Conservation (phyloP, 352 stramenopile genomes). For the Phytophthora hibernalis region DNA sequence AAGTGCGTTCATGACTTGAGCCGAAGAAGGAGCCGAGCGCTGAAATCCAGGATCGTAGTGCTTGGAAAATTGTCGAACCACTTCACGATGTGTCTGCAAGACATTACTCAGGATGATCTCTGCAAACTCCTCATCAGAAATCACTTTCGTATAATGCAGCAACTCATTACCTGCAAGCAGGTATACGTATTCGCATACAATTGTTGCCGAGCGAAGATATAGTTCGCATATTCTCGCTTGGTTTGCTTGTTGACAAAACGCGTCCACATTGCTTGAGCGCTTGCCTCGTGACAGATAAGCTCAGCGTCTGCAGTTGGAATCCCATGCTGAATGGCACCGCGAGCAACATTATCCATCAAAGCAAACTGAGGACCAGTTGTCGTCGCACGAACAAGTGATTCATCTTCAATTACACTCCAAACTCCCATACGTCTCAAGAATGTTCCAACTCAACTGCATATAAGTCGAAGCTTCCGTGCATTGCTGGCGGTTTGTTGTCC, state of each 20-base stretch:
- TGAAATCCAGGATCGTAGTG: background rate
- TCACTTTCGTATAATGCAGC: slow-evolving; percentile 5
- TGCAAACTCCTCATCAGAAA: slow-evolving; percentile 13
- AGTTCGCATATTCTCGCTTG: slow-evolving; percentile 14
- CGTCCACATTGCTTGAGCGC: background rate
- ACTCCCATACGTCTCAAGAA: background rate
- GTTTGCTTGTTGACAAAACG: background rate
- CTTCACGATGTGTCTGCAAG: slow-evolving; percentile 6
- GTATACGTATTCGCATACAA: slow-evolving; percentile 14
- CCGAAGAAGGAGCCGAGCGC: background rate
- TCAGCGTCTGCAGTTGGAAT: background rate
- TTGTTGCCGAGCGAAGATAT: no score
- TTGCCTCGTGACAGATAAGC: background rate
- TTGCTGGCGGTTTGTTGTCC: slow-evolving; percentile 1
- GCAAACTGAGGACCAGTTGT: background rate
- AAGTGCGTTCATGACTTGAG: slow-evolving; percentile 25
- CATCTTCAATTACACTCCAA: slow-evolving; percentile 1
- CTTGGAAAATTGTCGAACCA: slow-evolving; percentile 8
- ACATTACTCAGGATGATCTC: slow-evolving; percentile 16
- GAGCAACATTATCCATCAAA: background rate
- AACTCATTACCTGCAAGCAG: background rate
- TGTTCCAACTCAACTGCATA: slow-evolving; percentile 11
- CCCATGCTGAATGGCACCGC: background rate
- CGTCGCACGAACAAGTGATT: background rate
- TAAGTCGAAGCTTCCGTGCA: slow-evolving; percentile 11